Conservation (phyloP, 2,329 filamentous ascomycete genomes). For the Dryadomyces quercivorus region DNA sequence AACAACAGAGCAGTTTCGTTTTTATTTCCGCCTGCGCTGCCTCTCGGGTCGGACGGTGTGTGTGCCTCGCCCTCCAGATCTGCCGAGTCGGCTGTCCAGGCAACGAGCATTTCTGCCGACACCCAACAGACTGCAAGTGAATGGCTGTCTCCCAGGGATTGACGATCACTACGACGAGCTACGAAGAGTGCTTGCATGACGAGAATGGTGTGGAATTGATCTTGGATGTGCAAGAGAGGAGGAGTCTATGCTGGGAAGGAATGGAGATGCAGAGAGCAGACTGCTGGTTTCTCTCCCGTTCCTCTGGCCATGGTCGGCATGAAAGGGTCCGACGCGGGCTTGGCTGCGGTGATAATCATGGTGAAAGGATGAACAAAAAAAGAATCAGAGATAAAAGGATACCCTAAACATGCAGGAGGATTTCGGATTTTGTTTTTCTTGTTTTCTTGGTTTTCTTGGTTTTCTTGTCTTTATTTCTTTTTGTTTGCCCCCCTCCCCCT, state of each 20-base stretch:
- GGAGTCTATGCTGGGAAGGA: neutral
- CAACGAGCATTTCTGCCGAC: too few species aligned
- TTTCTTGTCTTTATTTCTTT: neutral
- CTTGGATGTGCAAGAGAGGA: too few species aligned
- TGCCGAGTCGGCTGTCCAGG: neutral
- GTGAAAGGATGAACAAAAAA: neutral
- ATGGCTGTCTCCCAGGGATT: too few species aligned
- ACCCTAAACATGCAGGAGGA: slow-evolving; percentile 1
- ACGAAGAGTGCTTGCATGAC: too few species aligned
- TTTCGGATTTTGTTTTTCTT: neutral
- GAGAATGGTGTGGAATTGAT: too few species aligned
- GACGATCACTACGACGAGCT: too few species aligned
- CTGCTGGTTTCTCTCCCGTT: neutral
- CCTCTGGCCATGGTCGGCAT: neutral
- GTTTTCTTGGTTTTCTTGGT: slow-evolving; percentile 4
- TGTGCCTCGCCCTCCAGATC: neutral
- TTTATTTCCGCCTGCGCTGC: neutral
- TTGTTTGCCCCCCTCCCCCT: neutral
- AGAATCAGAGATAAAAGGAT: slow-evolving; percentile 1
- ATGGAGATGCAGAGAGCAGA: neutral
- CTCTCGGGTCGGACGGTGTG: neutral
- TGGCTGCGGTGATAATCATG: neutral
- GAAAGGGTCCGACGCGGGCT: neutral
- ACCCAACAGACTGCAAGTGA: too few species aligned
- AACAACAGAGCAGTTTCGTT: neutral